phyloP scores from a whole-genome alignment of 2,329 filamentous ascomycete species.

The Clonostachys solani region DNA sequence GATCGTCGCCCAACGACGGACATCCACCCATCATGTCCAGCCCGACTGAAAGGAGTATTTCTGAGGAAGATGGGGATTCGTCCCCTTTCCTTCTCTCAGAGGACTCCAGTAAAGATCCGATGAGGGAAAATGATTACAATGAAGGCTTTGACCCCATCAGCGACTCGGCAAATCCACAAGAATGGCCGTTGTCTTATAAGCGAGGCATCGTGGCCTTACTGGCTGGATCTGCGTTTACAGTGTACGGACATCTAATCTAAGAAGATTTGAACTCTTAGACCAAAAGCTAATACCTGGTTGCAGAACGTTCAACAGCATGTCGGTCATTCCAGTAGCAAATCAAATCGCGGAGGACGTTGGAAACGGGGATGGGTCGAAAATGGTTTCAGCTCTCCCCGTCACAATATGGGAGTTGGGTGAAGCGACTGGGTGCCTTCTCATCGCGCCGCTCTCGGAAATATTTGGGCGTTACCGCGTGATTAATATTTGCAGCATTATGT shows the following conservation, averaged over 20 bases:
- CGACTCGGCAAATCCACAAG: slow-evolving; percentile 36
- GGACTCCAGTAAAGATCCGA: too few species aligned
- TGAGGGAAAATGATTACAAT: too few species aligned
- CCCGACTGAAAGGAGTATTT: too few species aligned
- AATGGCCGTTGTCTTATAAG: slow-evolving; percentile 48
- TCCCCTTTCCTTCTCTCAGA: too few species aligned
- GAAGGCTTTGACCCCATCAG: not conserved
- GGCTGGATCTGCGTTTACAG: slow-evolving; percentile 50
- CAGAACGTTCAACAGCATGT: slow-evolving; percentile 54
- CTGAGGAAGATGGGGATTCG: too few species aligned
- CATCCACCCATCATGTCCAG: too few species aligned
- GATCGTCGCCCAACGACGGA: too few species aligned
- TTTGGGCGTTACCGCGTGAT: slow-evolving; percentile 52
- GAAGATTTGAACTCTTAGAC: not conserved
- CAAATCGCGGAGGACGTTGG: slow-evolving; percentile 42
- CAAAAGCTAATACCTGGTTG: not conserved
- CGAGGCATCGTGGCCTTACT: slow-evolving; percentile 48
- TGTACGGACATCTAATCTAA: slow-evolving; percentile 27
- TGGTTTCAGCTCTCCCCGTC: slow-evolving; percentile 57
- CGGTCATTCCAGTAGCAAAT: slow-evolving; percentile 46
- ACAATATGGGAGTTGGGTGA: slow-evolving; percentile 68
- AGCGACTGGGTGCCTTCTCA: slow-evolving; percentile 53
- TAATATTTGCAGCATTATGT: slow-evolving; percentile 45
- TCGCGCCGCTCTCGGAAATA: slow-evolving; percentile 59
- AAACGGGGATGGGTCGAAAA: slow-evolving; percentile 27